Conservation (phyloP, 768 basidiomycete species). For the Hygrophorus pudorinus region DNA sequence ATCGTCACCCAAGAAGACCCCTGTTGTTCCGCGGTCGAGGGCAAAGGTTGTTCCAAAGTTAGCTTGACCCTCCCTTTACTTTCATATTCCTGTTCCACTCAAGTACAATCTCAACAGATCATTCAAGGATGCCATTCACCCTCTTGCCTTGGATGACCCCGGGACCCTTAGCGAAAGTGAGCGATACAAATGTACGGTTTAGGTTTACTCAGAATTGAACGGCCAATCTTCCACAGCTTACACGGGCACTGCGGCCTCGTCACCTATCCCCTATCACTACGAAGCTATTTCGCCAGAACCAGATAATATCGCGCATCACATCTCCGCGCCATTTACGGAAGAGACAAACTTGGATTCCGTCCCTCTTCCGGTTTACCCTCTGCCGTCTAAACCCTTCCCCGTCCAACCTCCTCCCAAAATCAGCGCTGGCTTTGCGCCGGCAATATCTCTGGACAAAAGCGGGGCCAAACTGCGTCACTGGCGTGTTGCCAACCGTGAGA, state of each 20-base stretch:
- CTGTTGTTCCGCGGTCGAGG: slow-evolving; percentile 27
- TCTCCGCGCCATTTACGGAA: slow-evolving; percentile 8
- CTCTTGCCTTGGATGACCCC: slow-evolving; percentile 36
- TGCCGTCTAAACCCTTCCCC: slow-evolving; percentile 76
- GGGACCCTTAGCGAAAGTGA: slow-evolving; percentile 56
- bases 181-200: slow-evolving; percentile 5
- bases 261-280: slow-evolving; percentile 46
- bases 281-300: slow-evolving; percentile 37
- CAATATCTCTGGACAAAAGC: slow-evolving; percentile 55
- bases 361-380: slow-evolving; percentile 64
- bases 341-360: slow-evolving; percentile 47
- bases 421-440: slow-evolving; percentile 59
- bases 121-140: slow-evolving; percentile 10
- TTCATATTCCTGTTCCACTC: not conserved
- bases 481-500: slow-evolving; percentile 66
- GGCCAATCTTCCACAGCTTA: slow-evolving; percentile 29
- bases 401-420: slow-evolving; percentile 75
- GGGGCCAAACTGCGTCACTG: slow-evolving; percentile 57
- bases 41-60: slow-evolving; percentile 23
- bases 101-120: not conserved
- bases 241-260: slow-evolving; percentile 65
- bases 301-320: slow-evolving; percentile 27
- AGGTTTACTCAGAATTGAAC: slow-evolving; percentile 6
- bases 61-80: slow-evolving; percentile 8
- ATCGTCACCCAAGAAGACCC: slow-evolving; percentile 33